phyloP scores from a whole-genome alignment of 2,329 filamentous ascomycete genomes.

The Aspergillus novoparasiticus region DNA sequence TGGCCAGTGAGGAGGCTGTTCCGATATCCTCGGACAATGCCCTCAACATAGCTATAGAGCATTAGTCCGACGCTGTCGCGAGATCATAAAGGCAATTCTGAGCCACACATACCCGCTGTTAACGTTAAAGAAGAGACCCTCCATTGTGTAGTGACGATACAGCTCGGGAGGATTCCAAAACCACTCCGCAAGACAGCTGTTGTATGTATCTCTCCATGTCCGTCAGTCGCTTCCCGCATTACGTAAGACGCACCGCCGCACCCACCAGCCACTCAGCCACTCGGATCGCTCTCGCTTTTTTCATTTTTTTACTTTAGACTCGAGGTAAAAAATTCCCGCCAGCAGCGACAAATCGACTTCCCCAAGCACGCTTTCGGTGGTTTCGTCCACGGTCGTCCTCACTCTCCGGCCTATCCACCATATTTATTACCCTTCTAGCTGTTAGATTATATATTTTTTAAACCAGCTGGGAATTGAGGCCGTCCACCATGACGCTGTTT shows the following conservation, averaged over 20 bases:
- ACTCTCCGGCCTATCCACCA: slow-evolving; percentile 27
- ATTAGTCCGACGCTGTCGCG: slow-evolving; percentile 20
- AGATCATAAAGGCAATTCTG: neutral
- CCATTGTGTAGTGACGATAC: slow-evolving; percentile 60
- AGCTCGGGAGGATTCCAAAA: slow-evolving; percentile 14
- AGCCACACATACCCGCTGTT: slow-evolving; percentile 73
- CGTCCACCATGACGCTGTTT: slow-evolving; percentile 76
- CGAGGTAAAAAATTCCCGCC: slow-evolving; percentile 39
- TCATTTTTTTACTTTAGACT: slow-evolving; percentile 33
- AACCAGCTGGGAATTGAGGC: slow-evolving; percentile 32
- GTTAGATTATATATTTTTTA: slow-evolving; percentile 17
- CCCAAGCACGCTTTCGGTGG: slow-evolving; percentile 36
- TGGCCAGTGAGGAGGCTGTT: slow-evolving; percentile 86
- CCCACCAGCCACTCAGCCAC: slow-evolving; percentile 32
- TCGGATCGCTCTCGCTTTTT: slow-evolving; percentile 33
- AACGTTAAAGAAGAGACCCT: slow-evolving; percentile 92
- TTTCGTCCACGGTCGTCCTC: slow-evolving; percentile 34
- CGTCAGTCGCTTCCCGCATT: slow-evolving; percentile 23
- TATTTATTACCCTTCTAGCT: slow-evolving; percentile 24
- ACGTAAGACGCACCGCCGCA: slow-evolving; percentile 33
- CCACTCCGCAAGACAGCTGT: slow-evolving; percentile 13
- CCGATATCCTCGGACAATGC: slow-evolving; percentile 94
- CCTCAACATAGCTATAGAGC: slow-evolving; percentile 80
- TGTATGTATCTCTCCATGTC: slow-evolving; percentile 11
- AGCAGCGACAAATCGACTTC: slow-evolving; percentile 23